phyloP scores from a whole-genome alignment of 108 stramenopile species.

The Nitzschia putrida region DNA sequence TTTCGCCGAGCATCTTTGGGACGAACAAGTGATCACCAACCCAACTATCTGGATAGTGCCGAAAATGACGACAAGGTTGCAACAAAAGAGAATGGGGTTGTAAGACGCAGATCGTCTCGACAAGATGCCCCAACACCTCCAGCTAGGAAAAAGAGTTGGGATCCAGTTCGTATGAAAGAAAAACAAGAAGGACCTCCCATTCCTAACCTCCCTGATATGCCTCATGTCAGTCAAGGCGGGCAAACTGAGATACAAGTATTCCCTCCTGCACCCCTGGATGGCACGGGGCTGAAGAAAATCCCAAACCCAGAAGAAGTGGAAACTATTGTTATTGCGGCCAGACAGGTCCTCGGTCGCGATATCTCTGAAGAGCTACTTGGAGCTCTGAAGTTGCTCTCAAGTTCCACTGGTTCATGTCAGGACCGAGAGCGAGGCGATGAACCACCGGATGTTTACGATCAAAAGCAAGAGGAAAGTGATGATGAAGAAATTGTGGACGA shows the following conservation, averaged over 20 bases:
- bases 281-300: not conserved
- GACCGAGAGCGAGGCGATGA: not conserved
- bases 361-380: conserved; percentile 11
- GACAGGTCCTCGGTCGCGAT: conserved; percentile 6
- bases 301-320: conserved; percentile 11
- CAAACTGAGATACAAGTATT: not conserved
- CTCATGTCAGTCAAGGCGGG: not conserved
- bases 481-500: too few species aligned
- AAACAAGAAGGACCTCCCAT: not conserved
- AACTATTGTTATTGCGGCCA: conserved; percentile 4
- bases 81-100: not conserved
- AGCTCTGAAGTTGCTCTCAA: conserved; percentile 11
- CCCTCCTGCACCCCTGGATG: not conserved
- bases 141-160: not conserved
- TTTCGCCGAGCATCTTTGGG: not conserved
- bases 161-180: not conserved
- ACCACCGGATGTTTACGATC: too few species aligned
- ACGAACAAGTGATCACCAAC: not conserved
- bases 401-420: not conserved
- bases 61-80: not conserved
- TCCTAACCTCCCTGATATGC: not conserved
- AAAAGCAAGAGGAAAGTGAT: too few species aligned
- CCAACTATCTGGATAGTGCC: not conserved
- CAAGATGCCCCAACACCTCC: conserved; percentile 3
- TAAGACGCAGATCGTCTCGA: not conserved